These are phyloP conservation scores for Arachnopeziza araneosa DNA, from an alignment of 2,329 filamentous ascomycete genomes.

Conservation along the genomic window DNA sequence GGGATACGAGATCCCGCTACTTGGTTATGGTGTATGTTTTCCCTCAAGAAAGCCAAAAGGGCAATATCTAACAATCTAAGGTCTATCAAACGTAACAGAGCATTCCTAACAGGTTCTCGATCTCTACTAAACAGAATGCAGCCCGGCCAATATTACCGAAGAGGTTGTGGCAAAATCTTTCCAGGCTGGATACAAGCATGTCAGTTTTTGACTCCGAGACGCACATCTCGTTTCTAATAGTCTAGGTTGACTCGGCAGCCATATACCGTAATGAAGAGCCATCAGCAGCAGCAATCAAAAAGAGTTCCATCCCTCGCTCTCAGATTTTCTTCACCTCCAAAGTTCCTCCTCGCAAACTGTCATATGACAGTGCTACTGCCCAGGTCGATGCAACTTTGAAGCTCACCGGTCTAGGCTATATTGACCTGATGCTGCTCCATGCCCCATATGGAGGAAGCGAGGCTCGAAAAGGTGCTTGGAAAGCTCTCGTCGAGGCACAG, in stretches of 20 bases:
- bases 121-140: conserved; percentile 19
- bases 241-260: conserved; percentile 51
- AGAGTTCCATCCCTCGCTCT: conserved; percentile 41
- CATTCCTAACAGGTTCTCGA: not conserved
- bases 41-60: not conserved
- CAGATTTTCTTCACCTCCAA: conserved; percentile 60
- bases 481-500: conserved; percentile 55
- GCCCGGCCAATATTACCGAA: conserved; percentile 51
- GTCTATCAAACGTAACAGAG: conserved; percentile 36
- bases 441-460: conserved; percentile 52
- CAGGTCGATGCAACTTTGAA: not conserved
- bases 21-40: conserved; percentile 51
- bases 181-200: conserved; percentile 51
- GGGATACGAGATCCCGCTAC: conserved; percentile 53
- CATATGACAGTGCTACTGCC: not conserved
- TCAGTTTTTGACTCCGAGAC: conserved; percentile 19
- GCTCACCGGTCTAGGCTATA: not conserved
- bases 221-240: not conserved
- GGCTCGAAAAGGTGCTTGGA: conserved; percentile 56
- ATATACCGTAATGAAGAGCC: conserved; percentile 53
- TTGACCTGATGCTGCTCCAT: conserved; percentile 54
- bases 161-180: conserved; percentile 49
- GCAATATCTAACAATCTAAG: conserved; percentile 18
- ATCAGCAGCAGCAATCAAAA: conserved; percentile 44
- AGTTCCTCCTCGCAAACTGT: conserved; percentile 39